phyloP scores from a whole-genome alignment of 805 yeast genomes.

The Metschnikowia shivogae region DNA sequence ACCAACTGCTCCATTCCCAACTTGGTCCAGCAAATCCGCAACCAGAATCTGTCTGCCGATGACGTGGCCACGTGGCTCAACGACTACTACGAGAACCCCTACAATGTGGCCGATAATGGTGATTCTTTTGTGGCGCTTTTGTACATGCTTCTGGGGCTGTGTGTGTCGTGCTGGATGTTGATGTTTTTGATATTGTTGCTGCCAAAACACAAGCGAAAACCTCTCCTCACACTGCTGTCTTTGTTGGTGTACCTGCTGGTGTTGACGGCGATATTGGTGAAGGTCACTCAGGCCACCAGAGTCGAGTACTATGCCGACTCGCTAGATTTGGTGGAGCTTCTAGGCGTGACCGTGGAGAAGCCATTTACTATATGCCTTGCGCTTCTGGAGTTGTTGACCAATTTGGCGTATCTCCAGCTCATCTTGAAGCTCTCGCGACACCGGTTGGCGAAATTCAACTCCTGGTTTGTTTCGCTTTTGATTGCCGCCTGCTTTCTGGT shows the following conservation, averaged over 20 bases:
- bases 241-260: conserved; percentile 54
- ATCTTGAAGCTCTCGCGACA: conserved; percentile 23
- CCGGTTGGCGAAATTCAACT: conserved; percentile 21
- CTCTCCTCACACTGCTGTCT: conserved; percentile 52
- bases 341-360: conserved; percentile 34
- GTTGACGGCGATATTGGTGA: conserved; percentile 48
- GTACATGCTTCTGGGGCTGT: conserved; percentile 51
- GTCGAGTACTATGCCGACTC: conserved; percentile 50
- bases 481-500: conserved; percentile 16
- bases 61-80: conserved; percentile 14
- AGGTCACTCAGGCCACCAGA: conserved; percentile 43
- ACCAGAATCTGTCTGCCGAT: conserved; percentile 6
- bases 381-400: conserved; percentile 42
- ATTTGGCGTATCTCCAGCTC: conserved; percentile 55
- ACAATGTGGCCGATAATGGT: conserved; percentile 34
- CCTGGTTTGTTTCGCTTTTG: conserved; percentile 18
- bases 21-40: conserved; percentile 32
- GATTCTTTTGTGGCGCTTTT: conserved; percentile 42
- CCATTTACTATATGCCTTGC: conserved; percentile 37
- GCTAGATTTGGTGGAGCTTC: conserved; percentile 47
- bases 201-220: conserved; percentile 48
- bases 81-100: conserved; percentile 18
- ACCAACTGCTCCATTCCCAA: conserved; percentile 40
- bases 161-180: conserved; percentile 69
- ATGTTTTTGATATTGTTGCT: conserved; percentile 52